phyloP scores from a whole-genome alignment of 129 eudicot species.

The Chrysanthemum seticuspe region DNA sequence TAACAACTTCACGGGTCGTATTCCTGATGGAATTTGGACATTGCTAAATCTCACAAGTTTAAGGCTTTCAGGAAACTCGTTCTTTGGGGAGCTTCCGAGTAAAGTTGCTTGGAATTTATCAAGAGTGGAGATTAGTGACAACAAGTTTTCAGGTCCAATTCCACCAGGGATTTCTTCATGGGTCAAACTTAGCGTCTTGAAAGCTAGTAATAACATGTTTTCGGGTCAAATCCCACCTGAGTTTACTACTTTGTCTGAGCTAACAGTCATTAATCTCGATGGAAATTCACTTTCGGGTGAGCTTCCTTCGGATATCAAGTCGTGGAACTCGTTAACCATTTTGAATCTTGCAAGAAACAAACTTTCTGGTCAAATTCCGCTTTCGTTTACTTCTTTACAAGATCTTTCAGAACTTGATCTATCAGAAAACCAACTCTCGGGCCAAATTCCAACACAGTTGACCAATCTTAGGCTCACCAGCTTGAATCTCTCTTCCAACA shows the following conservation, averaged over 20 bases:
- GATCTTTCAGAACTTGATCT: slow-evolving; percentile 73
- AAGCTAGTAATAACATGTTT: slow-evolving; percentile 70
- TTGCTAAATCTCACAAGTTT: slow-evolving; percentile 35
- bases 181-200: slow-evolving; percentile 56
- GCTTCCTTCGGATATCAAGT: slow-evolving; percentile 52
- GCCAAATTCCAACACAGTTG: slow-evolving; percentile 69
- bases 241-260: slow-evolving; percentile 53
- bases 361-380: slow-evolving; percentile 75
- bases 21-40: slow-evolving; percentile 67
- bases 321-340: slow-evolving; percentile 65
- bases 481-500: slow-evolving; percentile 75
- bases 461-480: slow-evolving; percentile 49
- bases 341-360: slow-evolving; percentile 67
- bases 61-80: slow-evolving; percentile 54
- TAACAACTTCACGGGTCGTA: slow-evolving; percentile 62
- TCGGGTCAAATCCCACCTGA: slow-evolving; percentile 75
- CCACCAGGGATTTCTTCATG: slow-evolving; percentile 54
- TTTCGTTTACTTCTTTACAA: slow-evolving; percentile 49
- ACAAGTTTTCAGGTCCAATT: slow-evolving; percentile 73
- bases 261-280: slow-evolving; percentile 53
- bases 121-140: slow-evolving; percentile 65
- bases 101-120: slow-evolving; percentile 62
- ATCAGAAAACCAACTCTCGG: slow-evolving; percentile 69
- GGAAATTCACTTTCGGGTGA: slow-evolving; percentile 78
- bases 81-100: slow-evolving; percentile 70